A percentile compares a stretch with the other conserved stretches of the same genome.
These are phyloP conservation scores for Aspergillus versicolor DNA, from an alignment of 2,329 filamentous ascomycete species.

Conservation along the genomic window DNA sequence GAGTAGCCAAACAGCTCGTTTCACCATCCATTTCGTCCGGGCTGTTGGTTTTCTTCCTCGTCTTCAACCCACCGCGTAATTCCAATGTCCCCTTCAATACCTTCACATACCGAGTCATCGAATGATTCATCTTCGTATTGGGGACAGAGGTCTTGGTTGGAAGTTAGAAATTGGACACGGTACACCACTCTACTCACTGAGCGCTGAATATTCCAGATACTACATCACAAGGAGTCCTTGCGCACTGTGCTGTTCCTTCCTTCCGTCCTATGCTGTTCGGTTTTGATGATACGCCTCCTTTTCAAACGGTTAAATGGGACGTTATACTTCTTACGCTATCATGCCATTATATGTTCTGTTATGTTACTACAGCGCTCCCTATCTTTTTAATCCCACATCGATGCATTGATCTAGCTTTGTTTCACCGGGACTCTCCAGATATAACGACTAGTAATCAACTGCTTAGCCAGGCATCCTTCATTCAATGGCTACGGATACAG, in stretches of 20 bases:
- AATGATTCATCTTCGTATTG: neutral
- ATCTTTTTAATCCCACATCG: neutral
- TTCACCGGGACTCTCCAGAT: neutral
- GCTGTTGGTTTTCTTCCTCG: neutral
- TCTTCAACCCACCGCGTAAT: neutral
- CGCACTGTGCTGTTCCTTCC: neutral
- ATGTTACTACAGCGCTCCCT: neutral
- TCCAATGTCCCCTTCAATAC: neutral
- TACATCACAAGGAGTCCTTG: neutral
- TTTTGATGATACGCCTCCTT: neutral
- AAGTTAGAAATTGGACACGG: neutral
- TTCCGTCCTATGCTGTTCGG: neutral
- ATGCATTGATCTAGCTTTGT: neutral
- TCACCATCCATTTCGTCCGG: neutral
- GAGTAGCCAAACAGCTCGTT: conserved; percentile 3
- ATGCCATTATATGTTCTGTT: neutral
- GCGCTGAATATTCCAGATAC: neutral
- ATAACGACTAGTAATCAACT: neutral
- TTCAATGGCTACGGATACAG: neutral
- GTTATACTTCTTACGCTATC: neutral
- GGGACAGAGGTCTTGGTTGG: neutral
- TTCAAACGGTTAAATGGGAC: neutral
- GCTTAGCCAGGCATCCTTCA: no score
- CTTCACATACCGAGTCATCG: neutral
- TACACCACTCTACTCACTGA: neutral